phyloP scores from a whole-genome alignment of 2,329 filamentous ascomycete species.

The Ophiostoma tasmaniense region DNA sequence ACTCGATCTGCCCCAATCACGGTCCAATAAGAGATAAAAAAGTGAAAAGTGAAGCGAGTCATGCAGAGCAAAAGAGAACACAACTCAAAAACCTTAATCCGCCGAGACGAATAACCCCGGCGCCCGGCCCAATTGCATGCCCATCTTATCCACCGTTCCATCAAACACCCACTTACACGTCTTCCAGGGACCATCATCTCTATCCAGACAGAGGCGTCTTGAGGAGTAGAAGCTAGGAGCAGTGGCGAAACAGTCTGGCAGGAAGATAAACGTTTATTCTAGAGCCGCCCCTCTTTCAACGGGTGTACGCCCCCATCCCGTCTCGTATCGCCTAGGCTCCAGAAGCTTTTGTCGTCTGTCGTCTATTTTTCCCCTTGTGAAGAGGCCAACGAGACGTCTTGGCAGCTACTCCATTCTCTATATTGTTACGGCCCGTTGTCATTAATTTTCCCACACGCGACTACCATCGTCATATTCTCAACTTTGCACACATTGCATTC shows the following conservation, averaged over 20 bases:
- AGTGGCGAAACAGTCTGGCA: background rate
- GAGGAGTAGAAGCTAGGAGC: background rate
- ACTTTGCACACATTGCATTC: background rate
- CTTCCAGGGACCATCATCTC: background rate
- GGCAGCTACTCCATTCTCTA: background rate
- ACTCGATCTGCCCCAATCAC: background rate
- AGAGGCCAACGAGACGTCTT: slow-evolving; percentile 18
- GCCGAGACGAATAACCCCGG: background rate
- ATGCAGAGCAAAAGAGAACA: background rate
- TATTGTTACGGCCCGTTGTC: background rate
- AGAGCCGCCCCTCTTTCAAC: slow-evolving; percentile 6
- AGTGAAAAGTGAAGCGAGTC: background rate
- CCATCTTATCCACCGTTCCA: slow-evolving; percentile 7
- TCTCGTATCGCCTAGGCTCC: background rate
- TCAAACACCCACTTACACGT: slow-evolving; percentile 12
- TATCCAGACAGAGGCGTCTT: background rate
- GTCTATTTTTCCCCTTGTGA: background rate
- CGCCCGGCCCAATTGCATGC: background rate
- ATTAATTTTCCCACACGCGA: background rate
- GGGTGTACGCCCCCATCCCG: background rate
- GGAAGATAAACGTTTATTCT: background rate
- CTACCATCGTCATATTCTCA: slow-evolving; percentile 8
- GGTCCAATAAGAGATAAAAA: background rate
- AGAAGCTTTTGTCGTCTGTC: slow-evolving; percentile 5
- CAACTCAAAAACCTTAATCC: background rate